Evolutionary conservation across 2,329 filamentous ascomycete genomes (phyloP).

Genomic region (Stachybotrys echinatus): DNA sequence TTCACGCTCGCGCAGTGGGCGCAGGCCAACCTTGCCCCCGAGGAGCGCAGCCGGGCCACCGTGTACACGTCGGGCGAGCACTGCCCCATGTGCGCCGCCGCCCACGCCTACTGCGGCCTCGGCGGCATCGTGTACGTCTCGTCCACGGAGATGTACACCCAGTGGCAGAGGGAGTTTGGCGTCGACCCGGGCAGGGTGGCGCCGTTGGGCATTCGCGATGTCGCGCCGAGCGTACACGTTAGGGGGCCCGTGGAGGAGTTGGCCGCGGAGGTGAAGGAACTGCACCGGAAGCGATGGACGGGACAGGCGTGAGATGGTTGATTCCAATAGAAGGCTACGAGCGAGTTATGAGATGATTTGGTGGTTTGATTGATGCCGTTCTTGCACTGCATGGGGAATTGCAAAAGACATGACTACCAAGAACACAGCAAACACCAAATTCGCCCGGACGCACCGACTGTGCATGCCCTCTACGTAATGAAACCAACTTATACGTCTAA

Average conservation of each 20-base stretch:
- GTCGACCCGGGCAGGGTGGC: conserved; percentile 11
- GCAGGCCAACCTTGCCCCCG: conserved; percentile 25
- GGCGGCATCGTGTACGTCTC: conserved; percentile 27
- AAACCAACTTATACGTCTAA: neutral
- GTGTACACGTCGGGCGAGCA: conserved; percentile 33
- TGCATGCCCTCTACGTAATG: neutral
- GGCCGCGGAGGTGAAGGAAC: conserved; percentile 19
- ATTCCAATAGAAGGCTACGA: no score
- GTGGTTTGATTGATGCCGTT: no score
- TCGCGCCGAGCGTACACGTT: conserved; percentile 20
- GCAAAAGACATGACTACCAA: neutral
- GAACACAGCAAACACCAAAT: neutral
- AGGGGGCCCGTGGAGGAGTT: conserved; percentile 23
- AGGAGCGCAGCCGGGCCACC: conserved; percentile 30
- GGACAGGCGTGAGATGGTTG: neutral
- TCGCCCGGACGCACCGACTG: neutral
- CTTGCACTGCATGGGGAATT: no score
- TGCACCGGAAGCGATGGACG: conserved; percentile 11
- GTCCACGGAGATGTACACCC: conserved; percentile 20
- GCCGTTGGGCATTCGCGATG: conserved; percentile 19
- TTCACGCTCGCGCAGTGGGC: conserved; percentile 31
- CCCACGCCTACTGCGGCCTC: conserved; percentile 27
- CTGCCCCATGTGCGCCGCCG: conserved; percentile 30
- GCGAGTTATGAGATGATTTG: no score
- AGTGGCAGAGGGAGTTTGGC: conserved; percentile 22